Percentiles rank a stretch among this genome's conserved stretches.
Evolutionary conservation across 371 early-diverging fungal species (phyloP).

Genomic region (Coemansia sp.): DNA sequence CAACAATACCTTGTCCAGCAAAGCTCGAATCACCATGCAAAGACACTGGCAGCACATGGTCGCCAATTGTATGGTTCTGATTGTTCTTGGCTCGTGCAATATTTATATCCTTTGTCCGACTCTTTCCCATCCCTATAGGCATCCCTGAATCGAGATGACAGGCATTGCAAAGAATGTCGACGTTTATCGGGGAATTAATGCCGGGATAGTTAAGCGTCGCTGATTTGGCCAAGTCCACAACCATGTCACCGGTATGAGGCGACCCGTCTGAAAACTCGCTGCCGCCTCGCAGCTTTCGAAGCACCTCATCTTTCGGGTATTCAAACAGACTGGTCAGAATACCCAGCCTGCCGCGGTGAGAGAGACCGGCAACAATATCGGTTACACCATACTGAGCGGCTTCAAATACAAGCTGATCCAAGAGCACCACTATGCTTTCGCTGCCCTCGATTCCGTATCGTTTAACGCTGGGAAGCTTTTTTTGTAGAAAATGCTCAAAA

Average conservation of each 20-base stretch:
- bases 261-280: conserved; percentile 77
- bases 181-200: conserved; percentile 57
- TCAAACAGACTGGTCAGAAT: conserved; percentile 77
- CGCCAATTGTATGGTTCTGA: conserved; percentile 72
- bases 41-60: conserved; percentile 84
- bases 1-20: conserved; percentile 87
- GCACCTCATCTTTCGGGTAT: conserved; percentile 71
- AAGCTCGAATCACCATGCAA: conserved; percentile 94
- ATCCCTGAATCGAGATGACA: conserved; percentile 93
- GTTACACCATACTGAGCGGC: conserved; percentile 61
- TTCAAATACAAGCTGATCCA: conserved; percentile 77
- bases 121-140: conserved; percentile 93
- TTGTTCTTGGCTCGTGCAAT: conserved; percentile 59
- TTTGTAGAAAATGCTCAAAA: conserved; percentile 93
- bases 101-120: conserved; percentile 84
- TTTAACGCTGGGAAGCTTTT: conserved; percentile 90
- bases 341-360: conserved; percentile 95
- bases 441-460: conserved; percentile 97
- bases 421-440: conserved; percentile 89
- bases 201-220: conserved; percentile 66
- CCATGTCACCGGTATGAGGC: conserved; percentile 81
- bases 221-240: conserved; percentile 80
- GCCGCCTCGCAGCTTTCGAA: conserved; percentile 88
- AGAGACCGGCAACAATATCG: conserved; percentile 86
- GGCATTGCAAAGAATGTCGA: conserved; percentile 89